Evolutionary conservation across 345 rosid species (phyloP).

Genomic region (Eucalyptus cloeziana): DNA sequence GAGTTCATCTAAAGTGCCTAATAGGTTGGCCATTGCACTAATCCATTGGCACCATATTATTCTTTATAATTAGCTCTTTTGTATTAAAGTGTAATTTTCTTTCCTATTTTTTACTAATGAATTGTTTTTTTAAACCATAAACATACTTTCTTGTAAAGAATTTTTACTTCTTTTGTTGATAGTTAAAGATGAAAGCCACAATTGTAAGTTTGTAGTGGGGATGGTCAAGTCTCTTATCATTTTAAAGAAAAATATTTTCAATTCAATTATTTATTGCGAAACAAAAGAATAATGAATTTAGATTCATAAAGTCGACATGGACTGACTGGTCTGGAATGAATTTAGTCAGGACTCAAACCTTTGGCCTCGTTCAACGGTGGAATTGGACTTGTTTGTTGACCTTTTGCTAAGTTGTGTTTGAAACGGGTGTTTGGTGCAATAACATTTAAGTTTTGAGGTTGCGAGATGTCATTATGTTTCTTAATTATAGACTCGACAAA

Average conservation of each 20-base stretch:
- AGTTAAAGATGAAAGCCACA: too few relatives aligned
- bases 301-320: background rate
- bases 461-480: background rate
- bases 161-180: too few relatives aligned
- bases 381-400: background rate
- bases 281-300: background rate
- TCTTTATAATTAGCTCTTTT: background rate
- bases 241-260: too few relatives aligned
- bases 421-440: background rate
- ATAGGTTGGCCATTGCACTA: too few relatives aligned
- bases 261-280: too few relatives aligned
- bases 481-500: background rate
- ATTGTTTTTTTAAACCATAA: too few relatives aligned
- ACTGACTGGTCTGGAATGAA: rapidly evolving
- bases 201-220: too few relatives aligned
- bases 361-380: rapidly evolving
- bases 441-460: background rate
- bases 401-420: background rate
- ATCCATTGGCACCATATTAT: too few relatives aligned
- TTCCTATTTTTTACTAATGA: too few relatives aligned
- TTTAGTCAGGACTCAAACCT: background rate
- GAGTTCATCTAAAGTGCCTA: too few relatives aligned
- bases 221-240: too few relatives aligned
- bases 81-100: background rate
- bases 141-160: too few relatives aligned